phyloP scores from a whole-genome alignment of 2,329 filamentous ascomycete genomes.

The Fusarium mundagurra region DNA sequence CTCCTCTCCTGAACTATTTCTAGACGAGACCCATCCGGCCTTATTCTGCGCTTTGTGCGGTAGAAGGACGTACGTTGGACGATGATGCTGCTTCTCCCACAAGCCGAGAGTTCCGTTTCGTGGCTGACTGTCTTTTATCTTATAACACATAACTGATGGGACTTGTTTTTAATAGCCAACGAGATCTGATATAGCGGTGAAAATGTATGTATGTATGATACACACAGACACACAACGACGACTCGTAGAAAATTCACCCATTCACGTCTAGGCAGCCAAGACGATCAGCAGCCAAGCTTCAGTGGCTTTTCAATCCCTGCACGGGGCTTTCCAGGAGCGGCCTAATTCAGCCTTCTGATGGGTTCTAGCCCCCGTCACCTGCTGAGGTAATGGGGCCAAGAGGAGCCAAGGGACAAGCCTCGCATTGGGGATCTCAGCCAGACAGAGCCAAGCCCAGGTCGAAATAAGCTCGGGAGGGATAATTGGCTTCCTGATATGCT shows the following conservation, averaged over 20 bases:
- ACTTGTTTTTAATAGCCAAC: background rate
- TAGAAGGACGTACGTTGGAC: background rate
- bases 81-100: background rate
- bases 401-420: background rate
- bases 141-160: background rate
- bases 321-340: constrained; percentile 27
- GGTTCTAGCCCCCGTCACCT: constrained; percentile 25
- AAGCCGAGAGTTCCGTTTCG: constrained; percentile 12
- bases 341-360: constrained; percentile 20
- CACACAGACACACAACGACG: background rate
- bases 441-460: background rate
- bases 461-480: constrained; percentile 31
- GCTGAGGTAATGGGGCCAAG: constrained; percentile 22
- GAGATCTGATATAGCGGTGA: constrained; percentile 8
- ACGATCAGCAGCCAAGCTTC: constrained; percentile 37
- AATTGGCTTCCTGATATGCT: constrained; percentile 29
- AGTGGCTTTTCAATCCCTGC: constrained; percentile 22
- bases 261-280: constrained; percentile 14
- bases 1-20: constrained; percentile 31
- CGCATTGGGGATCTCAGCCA: background rate
- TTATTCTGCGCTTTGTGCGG: constrained; percentile 19
- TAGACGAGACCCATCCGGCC: constrained; percentile 16
- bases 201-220: background rate
- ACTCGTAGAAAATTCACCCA: constrained; percentile 7
- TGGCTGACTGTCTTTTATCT: background rate